phyloP scores from a whole-genome alignment of 2,329 filamentous ascomycete species.

The Calonectria hawksworthii region DNA sequence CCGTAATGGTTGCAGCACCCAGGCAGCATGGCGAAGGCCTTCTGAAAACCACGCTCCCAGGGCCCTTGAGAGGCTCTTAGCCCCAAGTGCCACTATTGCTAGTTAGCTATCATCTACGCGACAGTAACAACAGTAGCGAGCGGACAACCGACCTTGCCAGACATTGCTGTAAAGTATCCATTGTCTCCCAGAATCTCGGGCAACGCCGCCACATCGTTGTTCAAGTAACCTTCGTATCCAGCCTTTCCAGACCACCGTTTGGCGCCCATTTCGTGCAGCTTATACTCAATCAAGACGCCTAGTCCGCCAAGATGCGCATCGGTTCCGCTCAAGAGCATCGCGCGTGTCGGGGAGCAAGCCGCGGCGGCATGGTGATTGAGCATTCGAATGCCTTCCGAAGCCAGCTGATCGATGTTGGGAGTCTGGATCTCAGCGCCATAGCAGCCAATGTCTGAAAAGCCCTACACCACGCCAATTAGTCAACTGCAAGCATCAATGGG shows the following conservation, averaged over 20 bases:
- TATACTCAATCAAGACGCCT: conserved; percentile 61
- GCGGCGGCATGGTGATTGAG: conserved; percentile 75
- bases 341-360: conserved; percentile 72
- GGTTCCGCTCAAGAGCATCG: conserved; percentile 76
- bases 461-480: conserved; percentile 55
- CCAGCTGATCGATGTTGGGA: conserved; percentile 69
- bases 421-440: conserved; percentile 74
- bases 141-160: conserved; percentile 69
- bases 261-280: background rate
- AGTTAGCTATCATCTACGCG: conserved; percentile 43
- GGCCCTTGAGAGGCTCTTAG: conserved; percentile 19
- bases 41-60: conserved; percentile 63
- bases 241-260: conserved; percentile 16
- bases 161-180: conserved; percentile 70
- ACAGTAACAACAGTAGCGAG: background rate
- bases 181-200: conserved; percentile 67
- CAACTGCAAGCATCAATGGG: background rate
- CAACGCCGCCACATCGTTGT: conserved; percentile 66
- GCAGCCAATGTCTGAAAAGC: conserved; percentile 71
- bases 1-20: conserved; percentile 67
- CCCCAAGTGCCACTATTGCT: conserved; percentile 11
- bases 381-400: conserved; percentile 66
- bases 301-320: conserved; percentile 28
- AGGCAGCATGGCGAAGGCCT: conserved; percentile 70
- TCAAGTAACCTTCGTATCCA: conserved; percentile 66